Base-by-base conservation (phyloP, 2,329 filamentous ascomycete species). In the Lasiodiplodia theobromae region DNA sequence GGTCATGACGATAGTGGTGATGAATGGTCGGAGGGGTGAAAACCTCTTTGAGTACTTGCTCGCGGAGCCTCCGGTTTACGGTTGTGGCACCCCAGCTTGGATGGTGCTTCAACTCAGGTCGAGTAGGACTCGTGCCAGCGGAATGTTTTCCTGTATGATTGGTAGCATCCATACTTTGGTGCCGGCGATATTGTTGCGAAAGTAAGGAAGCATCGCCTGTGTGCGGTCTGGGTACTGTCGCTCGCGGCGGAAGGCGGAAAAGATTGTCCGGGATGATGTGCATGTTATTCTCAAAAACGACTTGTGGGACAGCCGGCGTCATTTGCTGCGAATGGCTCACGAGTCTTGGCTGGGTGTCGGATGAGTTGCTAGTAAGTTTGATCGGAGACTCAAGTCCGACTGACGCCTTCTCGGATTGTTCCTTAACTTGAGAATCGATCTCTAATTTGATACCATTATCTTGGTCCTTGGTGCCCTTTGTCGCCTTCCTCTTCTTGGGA, bases 271-370 rank as follows among this genome's bases (percentile, higher is more conserved):
- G 95, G 52, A 97, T 89, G 69, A 98, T 97, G 76, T 98, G 95
- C 71, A 91, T 89, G 77, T 98, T 98, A 77, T 97, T 94, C 75
- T 95, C 92, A 70, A 97, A 93, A 0, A 96, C 93, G 57, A 98
- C 95, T 51, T 96, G 95, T 2, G 95, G 94, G 37, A 97, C 88
- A 21, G 60, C 60, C 25, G 91, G 87, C 40, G 88, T 86, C 44
- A 88, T 87, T 68, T 92, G 87, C 70, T 97, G 86, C 14, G 93
- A 96, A 77, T 97, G 94, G 75, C 88, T 90, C 70, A 91, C 86
- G 58, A 89, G 84, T 58, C 88, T 81, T 57, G 82, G 83, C 52
- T 81, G 78, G 44, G 23, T 65, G 4, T 68, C 60, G 38, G 66
- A 49, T 38, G 37, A 52, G 21, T 10, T 68, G n/a, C 74, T 38